A percentile compares a stretch with the other conserved stretches of the same genome.
Evolutionary conservation across 129 eudicot species (phyloP).

Genomic region (Ambrosia trifida): DNA sequence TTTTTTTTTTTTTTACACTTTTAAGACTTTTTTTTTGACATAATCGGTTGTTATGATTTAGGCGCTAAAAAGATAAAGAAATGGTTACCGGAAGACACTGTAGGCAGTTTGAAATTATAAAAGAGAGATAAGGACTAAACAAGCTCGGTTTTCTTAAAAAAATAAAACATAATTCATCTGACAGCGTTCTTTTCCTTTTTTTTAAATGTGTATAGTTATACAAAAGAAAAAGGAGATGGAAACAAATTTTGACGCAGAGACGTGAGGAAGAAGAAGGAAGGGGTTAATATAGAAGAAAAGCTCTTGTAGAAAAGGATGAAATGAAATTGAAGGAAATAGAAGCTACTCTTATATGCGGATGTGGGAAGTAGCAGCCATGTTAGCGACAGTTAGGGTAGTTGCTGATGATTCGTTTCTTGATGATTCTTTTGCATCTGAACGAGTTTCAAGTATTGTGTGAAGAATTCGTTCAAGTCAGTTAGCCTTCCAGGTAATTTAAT

Average conservation of each 20-base stretch:
- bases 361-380: slow-evolving; percentile 97
- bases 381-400: slow-evolving; percentile 96
- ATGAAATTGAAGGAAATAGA: slow-evolving; percentile 98
- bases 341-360: slow-evolving; percentile 97
- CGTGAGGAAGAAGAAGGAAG: slow-evolving; percentile 99
- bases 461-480: slow-evolving; percentile 86
- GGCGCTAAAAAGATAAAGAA: slow-evolving; percentile 94
- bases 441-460: slow-evolving; percentile 85
- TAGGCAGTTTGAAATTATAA: too few species aligned
- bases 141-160: not conserved
- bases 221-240: slow-evolving; percentile 99
- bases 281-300: slow-evolving; percentile 96
- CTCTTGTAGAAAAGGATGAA: slow-evolving; percentile 94
- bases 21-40: slow-evolving; percentile 64
- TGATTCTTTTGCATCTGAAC: slow-evolving; percentile 93
- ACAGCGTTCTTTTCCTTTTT: not conserved
- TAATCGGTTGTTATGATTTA: slow-evolving; percentile 88
- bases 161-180: not conserved
- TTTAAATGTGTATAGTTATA: slow-evolving; percentile 48
- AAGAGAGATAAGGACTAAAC: slow-evolving; percentile 62
- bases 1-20: too few species aligned
- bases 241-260: slow-evolving; percentile 90
- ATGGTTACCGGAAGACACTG: slow-evolving; percentile 99
- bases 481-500: slow-evolving; percentile 68
- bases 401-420: too few species aligned